A percentile compares a stretch with the other conserved stretches of the same genome.
phyloP scores from a whole-genome alignment of 1,284 basidiomycete species.

The Leccinum laetum region DNA sequence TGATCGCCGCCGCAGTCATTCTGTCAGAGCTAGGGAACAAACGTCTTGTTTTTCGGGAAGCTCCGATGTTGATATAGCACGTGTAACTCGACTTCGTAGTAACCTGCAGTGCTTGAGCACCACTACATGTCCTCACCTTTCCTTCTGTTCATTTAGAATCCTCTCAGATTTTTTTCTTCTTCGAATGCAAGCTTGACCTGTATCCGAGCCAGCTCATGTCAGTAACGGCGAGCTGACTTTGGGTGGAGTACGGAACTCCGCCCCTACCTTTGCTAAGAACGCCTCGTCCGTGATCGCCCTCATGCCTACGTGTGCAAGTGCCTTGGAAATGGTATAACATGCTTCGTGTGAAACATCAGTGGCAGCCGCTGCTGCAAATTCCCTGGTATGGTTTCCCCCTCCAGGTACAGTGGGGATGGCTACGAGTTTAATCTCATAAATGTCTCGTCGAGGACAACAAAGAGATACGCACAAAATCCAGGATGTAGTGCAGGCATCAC shows the following conservation, averaged over 20 bases:
- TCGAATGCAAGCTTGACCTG: slow-evolving; percentile 30
- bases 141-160: slow-evolving; percentile 2
- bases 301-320: slow-evolving; percentile 57
- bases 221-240: background rate
- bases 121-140: background rate
- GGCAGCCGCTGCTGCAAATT: slow-evolving; percentile 54
- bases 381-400: slow-evolving; percentile 65
- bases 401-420: slow-evolving; percentile 54
- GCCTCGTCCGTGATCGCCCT: slow-evolving; percentile 55
- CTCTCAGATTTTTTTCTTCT: slow-evolving; percentile 24
- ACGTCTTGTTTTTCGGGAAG: background rate
- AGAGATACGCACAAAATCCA: slow-evolving; percentile 38
- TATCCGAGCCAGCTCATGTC: background rate
- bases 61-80: background rate
- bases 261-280: slow-evolving; percentile 16
- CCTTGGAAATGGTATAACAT: slow-evolving; percentile 55
- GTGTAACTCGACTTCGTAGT: background rate
- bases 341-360: slow-evolving; percentile 57
- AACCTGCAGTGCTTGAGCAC: background rate
- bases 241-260: background rate
- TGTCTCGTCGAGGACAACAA: background rate
- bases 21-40: no score
- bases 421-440: background rate
- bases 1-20: background rate
- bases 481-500: slow-evolving; percentile 49